Evolutionary conservation across 1,139 yeast species (phyloP), one percentile per base, ranked within the genome.

Genomic region (Yamadazyma sp.): DNA sequence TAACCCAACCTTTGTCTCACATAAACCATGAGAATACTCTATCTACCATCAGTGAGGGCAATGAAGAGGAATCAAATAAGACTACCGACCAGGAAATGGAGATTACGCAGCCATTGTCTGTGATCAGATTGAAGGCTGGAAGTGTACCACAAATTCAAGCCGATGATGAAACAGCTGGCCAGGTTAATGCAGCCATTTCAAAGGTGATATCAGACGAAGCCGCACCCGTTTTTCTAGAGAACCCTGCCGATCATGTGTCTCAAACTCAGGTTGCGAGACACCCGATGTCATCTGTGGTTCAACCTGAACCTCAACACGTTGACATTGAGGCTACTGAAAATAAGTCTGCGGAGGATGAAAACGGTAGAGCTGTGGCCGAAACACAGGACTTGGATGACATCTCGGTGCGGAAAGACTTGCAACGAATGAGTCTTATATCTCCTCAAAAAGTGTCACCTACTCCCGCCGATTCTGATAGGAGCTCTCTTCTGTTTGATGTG

Each of bases 61-160:
- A 20, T 10, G 41, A 29, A 11, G 41, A 40, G 12, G 44, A 45
- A 9, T 50, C 48, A 53, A 54, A 51, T 16, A 15, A 18, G 17
- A 6, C 20, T 3, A 7, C 8, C 10, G 17, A 11, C 17, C 31
- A 41, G 23, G 44, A 41, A 10, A 50, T 53, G 55, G 56, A 50
- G 28, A 36, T 48, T 24, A 50, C 56, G 14, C 53, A 53, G 36
- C 36, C 42, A 5, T 30, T 41, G 29, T 39, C 47, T 2, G 23
- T 11, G 5, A 33, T 33, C 23, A 6, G 12, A 6, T 12, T 5
- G 15, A 33, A 31, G 12, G 5, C 29, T 15, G 30, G 11, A 11
- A 15, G 15, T 17, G n/a, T n/a, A n/a, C n/a, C n/a, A n/a, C n/a
- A n/a, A n/a, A n/a, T n/a, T n/a, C n/a, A n/a, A n/a, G 16, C 17